Base-by-base conservation (phyloP, 176 grass and related monocot species). In the Zoysia japonica region DNA sequence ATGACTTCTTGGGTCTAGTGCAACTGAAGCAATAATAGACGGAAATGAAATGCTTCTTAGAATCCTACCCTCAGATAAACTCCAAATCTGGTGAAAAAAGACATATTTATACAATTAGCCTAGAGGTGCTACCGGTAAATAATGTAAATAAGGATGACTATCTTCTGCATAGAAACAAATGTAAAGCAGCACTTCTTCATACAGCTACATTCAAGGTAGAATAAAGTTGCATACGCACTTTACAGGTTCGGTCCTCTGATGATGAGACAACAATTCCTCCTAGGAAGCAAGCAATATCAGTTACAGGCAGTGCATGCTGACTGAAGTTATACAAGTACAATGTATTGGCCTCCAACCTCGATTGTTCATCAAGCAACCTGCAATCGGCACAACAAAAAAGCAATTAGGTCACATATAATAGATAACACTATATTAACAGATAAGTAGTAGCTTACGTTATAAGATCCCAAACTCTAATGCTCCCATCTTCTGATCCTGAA, bases 401-500 rank as follows among this genome's bases (percentile, higher is more conserved):
- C 47, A 64, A 53, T 79, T 37, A 78, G 54, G 73, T 40, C 42
- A 62, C 12, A 68, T 67, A 72, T 44, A 49, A 49, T 57, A 81
- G 67, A 38, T 67, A 4, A 9, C 20, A 61, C 41, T 69, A 64
- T 45, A 38, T 78, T 78, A 88, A 12, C 39, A 77, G 48, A 72
- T 68, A 36, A 51, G 75, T 36, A 60, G 7, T 56, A 75, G 65
- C 87, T 80, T 92, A 94, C 90, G 53, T 94, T 62, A 94, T 75
- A 57, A 98, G 87, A 80, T 89, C 90, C 95, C 95, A 98, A 90
- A 98, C 89, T 82, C 82, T 90, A 74, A 98, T 72, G 65, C 60
- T 73, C 51, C 91, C 95, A 51, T 92, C 91, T 51, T 87, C 88
- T 61, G 88, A 90, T 39, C 88, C 92, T 14, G 90, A 98, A 53